Percentiles rank a stretch among this genome's conserved stretches.
Conservation (phyloP, 768 basidiomycete species). For the Melanogaster broomeanus region DNA sequence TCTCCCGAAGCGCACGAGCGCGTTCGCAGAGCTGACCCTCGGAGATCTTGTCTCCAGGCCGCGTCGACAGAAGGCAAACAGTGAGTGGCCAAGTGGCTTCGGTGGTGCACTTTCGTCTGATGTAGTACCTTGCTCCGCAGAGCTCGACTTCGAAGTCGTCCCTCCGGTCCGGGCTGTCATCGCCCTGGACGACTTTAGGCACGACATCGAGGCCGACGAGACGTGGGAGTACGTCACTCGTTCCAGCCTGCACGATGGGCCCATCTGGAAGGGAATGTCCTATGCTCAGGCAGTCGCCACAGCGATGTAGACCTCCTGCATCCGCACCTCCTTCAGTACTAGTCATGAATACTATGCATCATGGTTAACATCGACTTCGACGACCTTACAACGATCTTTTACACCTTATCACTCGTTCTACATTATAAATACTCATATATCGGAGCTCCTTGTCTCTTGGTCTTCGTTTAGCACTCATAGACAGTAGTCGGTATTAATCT, state of each 20-base stretch:
- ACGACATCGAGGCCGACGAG: constrained; percentile 24
- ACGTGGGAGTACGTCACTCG: constrained; percentile 35
- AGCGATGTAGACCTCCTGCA: constrained; percentile 17
- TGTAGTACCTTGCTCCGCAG: constrained; percentile 10
- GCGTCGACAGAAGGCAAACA: constrained; percentile 23
- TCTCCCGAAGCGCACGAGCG: constrained; percentile 4
- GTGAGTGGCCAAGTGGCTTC: constrained; percentile 20
- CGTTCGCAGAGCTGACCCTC: constrained; percentile 24
- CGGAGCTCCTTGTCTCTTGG: not conserved
- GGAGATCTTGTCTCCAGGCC: constrained; percentile 28
- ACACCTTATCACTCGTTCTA: constrained; percentile 11
- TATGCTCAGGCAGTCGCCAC: constrained; percentile 30
- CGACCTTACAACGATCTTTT: constrained; percentile 20
- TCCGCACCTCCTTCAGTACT: constrained; percentile 1
- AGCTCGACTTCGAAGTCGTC: constrained; percentile 30
- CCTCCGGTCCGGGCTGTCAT: constrained; percentile 34
- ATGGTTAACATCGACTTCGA: not conserved
- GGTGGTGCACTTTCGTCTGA: not conserved
- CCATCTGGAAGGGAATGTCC: constrained; percentile 33
- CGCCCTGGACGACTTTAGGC: constrained; percentile 26
- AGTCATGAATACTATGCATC: no score
- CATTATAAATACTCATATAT: constrained; percentile 12
- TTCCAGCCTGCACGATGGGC: constrained; percentile 26
- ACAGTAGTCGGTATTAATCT: not conserved
- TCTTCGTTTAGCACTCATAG: constrained; percentile 6